These are phyloP conservation scores for Ascodesmis nigricans DNA, from an alignment of 495 filamentous ascomycete genomes.

Conservation along the genomic window DNA sequence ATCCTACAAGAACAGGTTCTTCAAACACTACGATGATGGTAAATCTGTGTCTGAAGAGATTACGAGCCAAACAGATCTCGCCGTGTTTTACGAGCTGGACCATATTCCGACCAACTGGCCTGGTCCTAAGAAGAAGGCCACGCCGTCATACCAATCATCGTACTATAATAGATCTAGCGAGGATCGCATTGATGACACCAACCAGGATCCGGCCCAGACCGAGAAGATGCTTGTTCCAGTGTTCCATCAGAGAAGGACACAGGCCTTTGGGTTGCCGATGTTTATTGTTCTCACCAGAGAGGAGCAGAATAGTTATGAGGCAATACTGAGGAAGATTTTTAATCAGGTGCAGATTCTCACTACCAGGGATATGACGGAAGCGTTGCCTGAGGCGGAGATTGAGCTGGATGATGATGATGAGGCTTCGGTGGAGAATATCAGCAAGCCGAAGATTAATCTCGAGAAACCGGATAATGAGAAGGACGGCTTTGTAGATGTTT, in stretches of 20 bases:
- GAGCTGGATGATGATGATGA: conserved; percentile 36
- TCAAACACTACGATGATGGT: conserved; percentile 52
- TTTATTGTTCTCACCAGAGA: conserved; percentile 39
- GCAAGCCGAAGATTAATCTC: not conserved
- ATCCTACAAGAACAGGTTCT: conserved; percentile 60
- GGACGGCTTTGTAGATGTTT: conserved; percentile 76
- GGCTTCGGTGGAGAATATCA: not conserved
- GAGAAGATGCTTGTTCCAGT: conserved; percentile 61
- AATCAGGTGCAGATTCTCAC: conserved; percentile 36
- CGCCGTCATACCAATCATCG: conserved; percentile 22
- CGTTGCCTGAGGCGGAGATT: conserved; percentile 40
- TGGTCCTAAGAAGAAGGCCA: conserved; percentile 27
- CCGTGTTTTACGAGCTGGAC: conserved; percentile 59
- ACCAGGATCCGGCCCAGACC: conserved; percentile 31
- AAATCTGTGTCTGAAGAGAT: conserved; percentile 40
- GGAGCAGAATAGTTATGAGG: conserved; percentile 36
- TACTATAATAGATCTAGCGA: no score
- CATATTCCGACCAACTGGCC: conserved; percentile 54
- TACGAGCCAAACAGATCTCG: conserved; percentile 29
- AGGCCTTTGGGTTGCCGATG: conserved; percentile 32
- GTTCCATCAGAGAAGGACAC: conserved; percentile 34
- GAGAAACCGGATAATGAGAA: conserved; percentile 55
- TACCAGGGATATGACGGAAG: conserved; percentile 36
- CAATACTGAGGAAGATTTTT: conserved; percentile 41
- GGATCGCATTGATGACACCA: conserved; percentile 1